These are phyloP conservation scores for Mesembryanthemum crystallinum DNA, from an alignment of 148 eudicot genomes.

Conservation along the genomic window DNA sequence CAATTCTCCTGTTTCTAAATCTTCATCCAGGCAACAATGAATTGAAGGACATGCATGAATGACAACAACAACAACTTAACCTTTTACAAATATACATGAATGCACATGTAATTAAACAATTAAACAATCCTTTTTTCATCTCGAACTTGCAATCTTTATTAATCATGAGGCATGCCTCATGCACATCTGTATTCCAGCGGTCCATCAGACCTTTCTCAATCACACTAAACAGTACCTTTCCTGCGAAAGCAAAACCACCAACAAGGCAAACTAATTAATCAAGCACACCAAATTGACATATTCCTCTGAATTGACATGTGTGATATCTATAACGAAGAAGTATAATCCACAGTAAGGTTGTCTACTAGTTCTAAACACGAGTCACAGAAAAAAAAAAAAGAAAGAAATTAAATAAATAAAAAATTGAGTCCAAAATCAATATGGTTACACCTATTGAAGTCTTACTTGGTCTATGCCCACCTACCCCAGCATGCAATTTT, in stretches of 20 bases:
- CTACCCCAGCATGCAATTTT: neutral
- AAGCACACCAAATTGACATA: neutral
- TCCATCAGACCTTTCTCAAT: conserved; percentile 70
- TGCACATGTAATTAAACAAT: neutral
- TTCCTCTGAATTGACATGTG: neutral
- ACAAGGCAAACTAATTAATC: neutral
- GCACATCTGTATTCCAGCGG: conserved; percentile 78
- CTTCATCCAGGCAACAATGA: neutral
- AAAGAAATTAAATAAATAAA: too few species aligned
- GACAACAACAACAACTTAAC: neutral
- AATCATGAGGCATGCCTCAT: conserved; percentile 65
- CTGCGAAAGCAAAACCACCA: conserved; percentile 25
- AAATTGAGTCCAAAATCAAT: neutral
- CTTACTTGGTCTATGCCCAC: neutral
- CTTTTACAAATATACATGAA: neutral
- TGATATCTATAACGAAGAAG: neutral
- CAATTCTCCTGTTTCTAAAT: neutral
- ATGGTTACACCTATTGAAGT: neutral
- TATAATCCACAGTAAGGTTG: neutral
- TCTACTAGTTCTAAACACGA: neutral
- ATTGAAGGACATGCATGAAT: neutral
- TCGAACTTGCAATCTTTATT: conserved; percentile 63
- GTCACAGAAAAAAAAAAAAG: too few species aligned
- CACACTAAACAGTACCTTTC: conserved; percentile 51
- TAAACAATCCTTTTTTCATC: neutral